Evolutionary conservation across 2,329 filamentous ascomycete genomes (phyloP).

Genomic region (Alternaria postmessia): DNA sequence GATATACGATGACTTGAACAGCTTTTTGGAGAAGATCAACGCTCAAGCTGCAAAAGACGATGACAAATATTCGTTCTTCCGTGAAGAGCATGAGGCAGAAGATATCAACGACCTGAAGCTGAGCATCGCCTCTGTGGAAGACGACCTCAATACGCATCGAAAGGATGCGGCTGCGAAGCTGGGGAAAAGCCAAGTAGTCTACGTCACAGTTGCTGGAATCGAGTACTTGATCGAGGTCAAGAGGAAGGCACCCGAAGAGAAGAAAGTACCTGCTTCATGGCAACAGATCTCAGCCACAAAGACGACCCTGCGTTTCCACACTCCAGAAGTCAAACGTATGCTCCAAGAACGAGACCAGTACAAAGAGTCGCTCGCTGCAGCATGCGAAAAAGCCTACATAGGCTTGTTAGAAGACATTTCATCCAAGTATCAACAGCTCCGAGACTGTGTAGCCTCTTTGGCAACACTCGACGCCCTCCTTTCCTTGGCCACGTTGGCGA

Average conservation of each 20-base stretch:
- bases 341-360: conserved; percentile 91
- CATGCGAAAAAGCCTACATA: conserved; percentile 84
- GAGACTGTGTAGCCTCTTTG: conserved; percentile 86
- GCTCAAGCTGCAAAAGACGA: conserved; percentile 80
- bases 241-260: conserved; percentile 73
- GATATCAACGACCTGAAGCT: conserved; percentile 88
- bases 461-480: conserved; percentile 89
- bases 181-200: conserved; percentile 75
- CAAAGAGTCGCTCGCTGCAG: conserved; percentile 89
- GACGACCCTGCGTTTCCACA: conserved; percentile 90
- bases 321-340: conserved; percentile 84
- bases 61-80: conserved; percentile 95
- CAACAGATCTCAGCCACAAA: conserved; percentile 94
- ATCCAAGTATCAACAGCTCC: conserved; percentile 85
- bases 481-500: conserved; percentile 83
- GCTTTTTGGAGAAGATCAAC: conserved; percentile 86
- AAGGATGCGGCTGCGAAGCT: conserved; percentile 74
- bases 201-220: conserved; percentile 86
- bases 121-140: conserved; percentile 91
- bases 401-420: conserved; percentile 77
- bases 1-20: conserved; percentile 76
- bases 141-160: conserved; percentile 83
- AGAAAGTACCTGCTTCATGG: conserved; percentile 92
- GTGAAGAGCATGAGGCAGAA: conserved; percentile 85
- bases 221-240: conserved; percentile 94